A percentile compares a stretch with the other conserved stretches of the same genome.
phyloP scores from a whole-genome alignment of 371 early-diverging fungal genomes.

The Mucor racemosus region DNA sequence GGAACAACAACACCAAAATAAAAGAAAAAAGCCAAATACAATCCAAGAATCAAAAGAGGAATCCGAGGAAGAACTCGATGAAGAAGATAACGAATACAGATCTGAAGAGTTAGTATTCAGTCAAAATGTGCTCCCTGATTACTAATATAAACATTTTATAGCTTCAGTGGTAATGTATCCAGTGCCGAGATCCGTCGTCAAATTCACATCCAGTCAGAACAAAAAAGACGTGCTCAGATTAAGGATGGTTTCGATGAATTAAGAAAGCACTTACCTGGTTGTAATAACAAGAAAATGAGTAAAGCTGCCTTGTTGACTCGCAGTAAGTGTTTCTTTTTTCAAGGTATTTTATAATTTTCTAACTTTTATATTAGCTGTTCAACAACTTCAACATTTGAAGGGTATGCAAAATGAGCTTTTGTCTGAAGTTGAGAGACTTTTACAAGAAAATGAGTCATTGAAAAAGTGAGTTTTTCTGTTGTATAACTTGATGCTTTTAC shows the following conservation, averaged over 20 bases:
- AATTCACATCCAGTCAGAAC: constrained; percentile 61
- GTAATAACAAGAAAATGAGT: constrained; percentile 61
- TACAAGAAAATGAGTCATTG: constrained; percentile 53
- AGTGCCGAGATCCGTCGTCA: constrained; percentile 53
- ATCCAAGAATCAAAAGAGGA: constrained; percentile 16
- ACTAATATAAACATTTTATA: background rate
- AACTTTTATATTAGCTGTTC: constrained; percentile 38
- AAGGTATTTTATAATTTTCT: background rate
- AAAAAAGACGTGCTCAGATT: constrained; percentile 58
- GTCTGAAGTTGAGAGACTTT: constrained; percentile 54
- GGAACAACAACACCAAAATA: constrained; percentile 22
- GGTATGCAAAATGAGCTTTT: constrained; percentile 49
- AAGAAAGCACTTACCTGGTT: constrained; percentile 55
- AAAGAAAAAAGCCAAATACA: constrained; percentile 27
- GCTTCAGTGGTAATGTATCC: constrained; percentile 15
- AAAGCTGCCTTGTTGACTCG: constrained; percentile 60
- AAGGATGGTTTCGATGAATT: constrained; percentile 60
- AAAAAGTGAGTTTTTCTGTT: constrained; percentile 43
- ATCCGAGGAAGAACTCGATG: constrained; percentile 36
- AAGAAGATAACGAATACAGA: constrained; percentile 29
- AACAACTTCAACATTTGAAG: constrained; percentile 56
- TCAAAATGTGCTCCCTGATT: background rate
- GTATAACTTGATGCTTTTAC: background rate
- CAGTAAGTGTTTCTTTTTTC: constrained; percentile 39
- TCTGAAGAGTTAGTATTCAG: constrained; percentile 28